Evolutionary conservation across 2,329 filamentous ascomycete genomes (phyloP), one percentile per base, ranked within the genome.

Genomic region (Cadophora sp.): DNA sequence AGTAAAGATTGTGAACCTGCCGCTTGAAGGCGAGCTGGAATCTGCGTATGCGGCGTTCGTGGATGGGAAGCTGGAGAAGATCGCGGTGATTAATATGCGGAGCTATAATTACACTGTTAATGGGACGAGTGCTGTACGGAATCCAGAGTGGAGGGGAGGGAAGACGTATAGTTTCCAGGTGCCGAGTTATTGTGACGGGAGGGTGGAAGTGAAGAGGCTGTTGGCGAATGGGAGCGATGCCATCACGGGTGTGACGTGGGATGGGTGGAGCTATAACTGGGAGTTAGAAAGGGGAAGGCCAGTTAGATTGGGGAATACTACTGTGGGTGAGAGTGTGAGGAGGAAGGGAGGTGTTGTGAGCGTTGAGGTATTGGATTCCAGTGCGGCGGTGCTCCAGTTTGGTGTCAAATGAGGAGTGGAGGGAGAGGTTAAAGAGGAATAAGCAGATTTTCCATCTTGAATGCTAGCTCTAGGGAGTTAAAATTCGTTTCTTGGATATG

Each of bases 151-250:
- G n/a, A 75, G 82, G 11, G 77, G 74, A 18, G 71, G 69, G 16
- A 76, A 74, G 60, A 76, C 71, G 22, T 87, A 86, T 67, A 78
- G 70, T 2, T 82, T 87, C 62, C 70, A 77, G 4, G 69, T 85
- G 8, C 70, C 70, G 3, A 55, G 43, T 5, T 30, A 22, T 66
- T 65, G 72, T 53, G 70, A 69, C 6, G 70, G 71, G 22, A 73
- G 70, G 0, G 74, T 79, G 2, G 70, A 66, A 0, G 79, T 88
- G 60, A 80, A 85, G 73, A 78, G 87, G 30, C 75, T 90, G 39
- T 74, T 80, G 59, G 87, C 88, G 1, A 89, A 89, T 75, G 88
- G 88, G 0, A 89, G 85, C 69, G 86, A 90, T 77, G 87, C 88
- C 9, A 83, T 89, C 24, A 84, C 84, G 0, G 87, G 87, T 0